Base-by-base conservation (phyloP, 352 stramenopile genomes). In the Globisporangium polare region DNA sequence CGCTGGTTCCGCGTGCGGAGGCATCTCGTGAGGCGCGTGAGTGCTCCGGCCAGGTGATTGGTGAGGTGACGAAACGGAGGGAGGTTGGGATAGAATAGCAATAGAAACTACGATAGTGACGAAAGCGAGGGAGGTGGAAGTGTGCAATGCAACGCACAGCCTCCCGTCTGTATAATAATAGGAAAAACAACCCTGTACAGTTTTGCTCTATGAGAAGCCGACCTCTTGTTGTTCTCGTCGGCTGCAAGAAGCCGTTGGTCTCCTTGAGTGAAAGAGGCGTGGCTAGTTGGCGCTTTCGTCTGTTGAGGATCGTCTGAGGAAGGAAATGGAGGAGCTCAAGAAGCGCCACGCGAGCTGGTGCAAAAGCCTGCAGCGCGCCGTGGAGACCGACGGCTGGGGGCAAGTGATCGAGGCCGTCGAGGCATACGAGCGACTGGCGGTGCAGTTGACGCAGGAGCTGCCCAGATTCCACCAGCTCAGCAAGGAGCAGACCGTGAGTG, bases 341-440 rank as follows among this genome's bases (percentile, higher is more conserved):
- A 79, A 83, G 63, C 68, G 78, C 24, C 79, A 89, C 57, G 62
- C 70, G 2, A 58, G 65, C 20, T 91, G 81, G 81, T 82, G 71
- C 68, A 74, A 76, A 62, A 74, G 69, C 53, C 68, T 91, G 56
- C 69, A 83, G 60, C 67, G 74, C 39, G 81, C 79, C 2, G 71
- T 91, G 29, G 68, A 91, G 64, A 82, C 78, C 5, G 81, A 91
- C 54, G 72, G 66, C 26, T 88, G 79, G 79, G 81, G 79, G 6
- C 81, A 91, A 58, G 74, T 91, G 37, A 57, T 89, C n/a, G 81
- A 91, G 52, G 79, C 81, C 3, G 79, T 91, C n/a, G 81, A 91
- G 55, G 77, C 77, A 35, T 91, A 91, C 55, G 81, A 91, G 58
- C 57, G 76, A 60, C 71, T 88, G 10, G 70, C 68, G 18, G 60